These are phyloP conservation scores for Sphaceloma murrayae DNA, from an alignment of 2,329 filamentous ascomycete species.

Conservation along the genomic window DNA sequence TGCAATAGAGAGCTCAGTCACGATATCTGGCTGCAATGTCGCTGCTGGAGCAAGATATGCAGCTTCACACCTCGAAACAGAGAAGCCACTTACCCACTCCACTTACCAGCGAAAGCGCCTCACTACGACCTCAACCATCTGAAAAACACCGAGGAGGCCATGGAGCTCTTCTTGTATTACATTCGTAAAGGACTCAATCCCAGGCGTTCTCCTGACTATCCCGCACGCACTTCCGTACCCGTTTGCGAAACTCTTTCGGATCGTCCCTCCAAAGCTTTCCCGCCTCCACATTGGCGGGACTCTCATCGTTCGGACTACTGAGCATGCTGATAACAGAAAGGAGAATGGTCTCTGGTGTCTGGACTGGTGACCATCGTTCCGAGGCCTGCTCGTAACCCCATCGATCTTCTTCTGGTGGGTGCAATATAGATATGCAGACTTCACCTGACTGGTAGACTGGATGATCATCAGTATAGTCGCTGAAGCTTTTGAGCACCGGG, in stretches of 20 bases:
- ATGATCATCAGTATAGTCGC: too few species aligned
- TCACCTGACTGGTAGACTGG: constrained; percentile 71
- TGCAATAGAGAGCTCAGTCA: too few species aligned
- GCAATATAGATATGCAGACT: constrained; percentile 94
- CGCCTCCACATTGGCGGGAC: constrained; percentile 88
- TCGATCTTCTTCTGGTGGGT: constrained; percentile 87
- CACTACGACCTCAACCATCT: too few species aligned
- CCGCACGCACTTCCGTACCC: constrained; percentile 67
- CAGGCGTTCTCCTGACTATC: constrained; percentile 57
- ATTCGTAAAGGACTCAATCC: constrained; percentile 22
- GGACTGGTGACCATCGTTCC: constrained; percentile 91
- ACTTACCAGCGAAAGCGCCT: neutral
- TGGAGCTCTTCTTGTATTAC: constrained; percentile 4
- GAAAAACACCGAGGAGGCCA: too few species aligned
- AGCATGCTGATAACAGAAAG: constrained; percentile 88
- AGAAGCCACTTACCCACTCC: too few species aligned
- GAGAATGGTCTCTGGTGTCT: constrained; percentile 89
- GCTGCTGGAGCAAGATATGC: too few species aligned
- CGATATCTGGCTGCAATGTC: too few species aligned
- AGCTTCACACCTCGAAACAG: too few species aligned
- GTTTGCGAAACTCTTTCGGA: constrained; percentile 63
- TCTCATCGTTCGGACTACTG: constrained; percentile 87
- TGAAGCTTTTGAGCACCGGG: too few species aligned
- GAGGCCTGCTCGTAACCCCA: constrained; percentile 85
- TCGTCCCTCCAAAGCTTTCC: constrained; percentile 82